Conservation (phyloP, 2,329 filamentous ascomycete genomes). For the Pseudogymnoascus sp. region DNA sequence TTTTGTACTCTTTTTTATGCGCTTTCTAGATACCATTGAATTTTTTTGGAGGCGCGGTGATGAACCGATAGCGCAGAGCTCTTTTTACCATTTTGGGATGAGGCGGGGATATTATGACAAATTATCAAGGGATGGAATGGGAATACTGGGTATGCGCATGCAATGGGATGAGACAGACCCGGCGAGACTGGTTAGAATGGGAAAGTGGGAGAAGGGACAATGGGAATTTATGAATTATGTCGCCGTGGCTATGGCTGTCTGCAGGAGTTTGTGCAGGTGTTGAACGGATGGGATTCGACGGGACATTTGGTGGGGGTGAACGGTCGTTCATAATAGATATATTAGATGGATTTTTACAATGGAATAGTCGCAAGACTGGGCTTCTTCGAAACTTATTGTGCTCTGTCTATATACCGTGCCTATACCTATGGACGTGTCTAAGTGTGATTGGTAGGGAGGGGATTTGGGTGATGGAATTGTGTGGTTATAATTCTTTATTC, state of each 20-base stretch:
- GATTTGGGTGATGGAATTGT: not conserved
- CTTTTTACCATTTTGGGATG: not conserved
- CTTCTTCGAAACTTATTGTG: slow-evolving; percentile 6
- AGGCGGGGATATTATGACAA: not conserved
- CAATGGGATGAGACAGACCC: not conserved
- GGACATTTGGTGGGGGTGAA: not conserved
- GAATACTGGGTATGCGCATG: not conserved
- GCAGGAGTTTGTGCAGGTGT: not conserved
- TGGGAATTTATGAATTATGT: slow-evolving; percentile 1
- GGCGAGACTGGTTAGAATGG: not conserved
- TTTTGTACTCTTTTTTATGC: slow-evolving; percentile 4
- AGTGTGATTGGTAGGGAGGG: not conserved
- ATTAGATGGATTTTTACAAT: slow-evolving; percentile 2
- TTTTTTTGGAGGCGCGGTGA: not conserved
- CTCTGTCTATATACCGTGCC: not conserved
- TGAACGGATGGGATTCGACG: not conserved
- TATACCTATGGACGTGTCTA: not conserved
- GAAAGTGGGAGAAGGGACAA: not conserved
- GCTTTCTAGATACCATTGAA: slow-evolving; percentile 5
- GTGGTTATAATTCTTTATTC: not conserved
- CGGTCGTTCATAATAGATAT: slow-evolving; percentile 6
- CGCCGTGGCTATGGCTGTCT: not conserved
- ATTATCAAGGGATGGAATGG: not conserved
- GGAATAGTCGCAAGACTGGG: slow-evolving; percentile 5
- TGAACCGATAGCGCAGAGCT: not conserved